Evolutionary conservation across 768 basidiomycete genomes (phyloP), one percentile per base, ranked within the genome.

Genomic region (Leccinum fibrillosum): DNA sequence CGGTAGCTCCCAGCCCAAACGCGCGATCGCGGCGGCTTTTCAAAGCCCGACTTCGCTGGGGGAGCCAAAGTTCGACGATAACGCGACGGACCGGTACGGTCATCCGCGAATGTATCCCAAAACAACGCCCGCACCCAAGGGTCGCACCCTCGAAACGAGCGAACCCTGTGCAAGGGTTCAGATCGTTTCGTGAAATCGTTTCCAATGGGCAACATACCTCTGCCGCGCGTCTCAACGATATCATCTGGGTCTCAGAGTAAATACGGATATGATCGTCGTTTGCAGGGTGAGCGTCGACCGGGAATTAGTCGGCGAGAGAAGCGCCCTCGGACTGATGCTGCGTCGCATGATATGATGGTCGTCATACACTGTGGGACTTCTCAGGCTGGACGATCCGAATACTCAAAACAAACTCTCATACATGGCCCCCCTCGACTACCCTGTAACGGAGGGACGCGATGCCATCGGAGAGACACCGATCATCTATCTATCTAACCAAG

Each of bases 211-310:
- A 44, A 44, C 44, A 42, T 52, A 32, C 54, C 6, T 49, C 26
- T 44, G 19, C 23, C 26, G 45, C 49, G 15, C 21, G 32, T 44
- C 23, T 28, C 2, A 19, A 52, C 49, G 58, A 30, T 61, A 3
- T 21, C 21, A 49, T 42, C 28, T 44, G 32, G 17, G 13, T 34
- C 32, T 32, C 12, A 12, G 26, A 32, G 32, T 37, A n/a, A 19
- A 44, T 34, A 52, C 10, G 19, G 42, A 44, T 44, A 44, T 44
- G 59, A 61, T 58, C 61, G 55, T 57, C 57, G 57, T 21, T 52
- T 42, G 49, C 3, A 42, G 35, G 61, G 34, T 30, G 42, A 37
- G 37, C 23, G 42, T 44, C 42, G n/a, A n/a, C n/a, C 42, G 42
- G 42, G 42, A 44, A 44, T 44, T 19, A 44, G n/a, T 11, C 19